Conservation (phyloP, 805 yeast species). For the Wickerhamomyces canadensis region DNA sequence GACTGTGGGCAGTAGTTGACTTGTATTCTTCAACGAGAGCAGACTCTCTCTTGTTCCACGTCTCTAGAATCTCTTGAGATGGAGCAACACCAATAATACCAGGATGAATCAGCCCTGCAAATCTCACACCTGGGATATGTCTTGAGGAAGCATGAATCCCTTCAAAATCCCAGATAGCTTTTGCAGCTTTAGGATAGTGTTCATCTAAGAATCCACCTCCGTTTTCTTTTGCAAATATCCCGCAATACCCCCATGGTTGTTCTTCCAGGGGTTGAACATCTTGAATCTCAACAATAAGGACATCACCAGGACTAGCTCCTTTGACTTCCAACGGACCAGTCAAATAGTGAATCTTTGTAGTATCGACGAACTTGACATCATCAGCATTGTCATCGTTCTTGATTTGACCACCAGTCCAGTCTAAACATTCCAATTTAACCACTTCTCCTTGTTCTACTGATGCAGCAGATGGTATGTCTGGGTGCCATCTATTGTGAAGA, state of each 20-base stretch:
- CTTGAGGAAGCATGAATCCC: conserved; percentile 45
- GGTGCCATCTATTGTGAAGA: conserved; percentile 50
- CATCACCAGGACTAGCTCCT: conserved; percentile 43
- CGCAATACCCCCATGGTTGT: conserved; percentile 51
- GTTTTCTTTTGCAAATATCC: conserved; percentile 41
- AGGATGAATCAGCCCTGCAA: conserved; percentile 46
- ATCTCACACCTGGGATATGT: conserved; percentile 44
- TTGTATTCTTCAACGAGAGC: conserved; percentile 28
- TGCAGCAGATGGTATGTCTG: conserved; percentile 39
- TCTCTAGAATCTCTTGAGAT: conserved; percentile 34
- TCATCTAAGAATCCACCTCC: conserved; percentile 48
- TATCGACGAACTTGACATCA: conserved; percentile 40
- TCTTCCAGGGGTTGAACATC: conserved; percentile 47
- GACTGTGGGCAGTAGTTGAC: conserved; percentile 29
- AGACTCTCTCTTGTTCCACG: conserved; percentile 41
- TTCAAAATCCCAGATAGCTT: conserved; percentile 47
- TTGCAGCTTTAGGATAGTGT: conserved; percentile 45
- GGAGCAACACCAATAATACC: conserved; percentile 50
- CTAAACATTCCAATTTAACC: conserved; percentile 44
- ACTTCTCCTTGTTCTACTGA: conserved; percentile 37
- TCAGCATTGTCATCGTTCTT: conserved; percentile 42
- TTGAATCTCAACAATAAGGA: conserved; percentile 42
- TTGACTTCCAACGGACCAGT: conserved; percentile 44
- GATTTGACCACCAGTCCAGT: conserved; percentile 51
- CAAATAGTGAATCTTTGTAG: conserved; percentile 40